phyloP scores from a whole-genome alignment of 1,139 yeast species.

The Debaryomyces subglobosus region DNA sequence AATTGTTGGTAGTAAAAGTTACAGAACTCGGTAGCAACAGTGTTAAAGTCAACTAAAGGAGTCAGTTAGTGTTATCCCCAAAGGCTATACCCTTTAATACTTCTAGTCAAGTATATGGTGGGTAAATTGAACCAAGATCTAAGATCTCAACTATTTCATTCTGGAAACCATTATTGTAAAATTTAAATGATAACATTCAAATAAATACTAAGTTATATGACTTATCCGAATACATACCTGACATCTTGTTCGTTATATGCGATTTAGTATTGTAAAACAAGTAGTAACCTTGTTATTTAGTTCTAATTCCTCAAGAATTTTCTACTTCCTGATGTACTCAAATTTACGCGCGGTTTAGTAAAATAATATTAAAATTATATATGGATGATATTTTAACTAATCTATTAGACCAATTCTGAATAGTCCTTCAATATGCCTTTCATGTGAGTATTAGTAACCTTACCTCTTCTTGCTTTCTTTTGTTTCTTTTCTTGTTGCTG shows the following conservation, averaged over 20 bases:
- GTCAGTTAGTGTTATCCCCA: background rate
- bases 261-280: background rate
- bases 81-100: background rate
- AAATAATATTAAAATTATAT: slow-evolving; percentile 3
- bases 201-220: slow-evolving; percentile 15
- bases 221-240: slow-evolving; percentile 15
- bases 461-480: slow-evolving; percentile 89
- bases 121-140: background rate
- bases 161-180: background rate
- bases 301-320: slow-evolving; percentile 4
- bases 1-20: slow-evolving; percentile 94
- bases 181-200: background rate
- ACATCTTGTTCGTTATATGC: slow-evolving; percentile 12
- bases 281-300: background rate
- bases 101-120: background rate
- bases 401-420: slow-evolving; percentile 39
- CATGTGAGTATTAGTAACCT: slow-evolving; percentile 95
- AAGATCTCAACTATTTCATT: background rate
- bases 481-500: slow-evolving; percentile 72
- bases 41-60: slow-evolving; percentile 63
- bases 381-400: slow-evolving; percentile 3
- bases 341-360: slow-evolving; percentile 10
- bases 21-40: slow-evolving; percentile 81
- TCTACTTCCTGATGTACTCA: slow-evolving; percentile 7
- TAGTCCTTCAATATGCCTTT: slow-evolving; percentile 93